phyloP scores from a whole-genome alignment of 257 asterid genomes.

The Cordia subcordata region DNA sequence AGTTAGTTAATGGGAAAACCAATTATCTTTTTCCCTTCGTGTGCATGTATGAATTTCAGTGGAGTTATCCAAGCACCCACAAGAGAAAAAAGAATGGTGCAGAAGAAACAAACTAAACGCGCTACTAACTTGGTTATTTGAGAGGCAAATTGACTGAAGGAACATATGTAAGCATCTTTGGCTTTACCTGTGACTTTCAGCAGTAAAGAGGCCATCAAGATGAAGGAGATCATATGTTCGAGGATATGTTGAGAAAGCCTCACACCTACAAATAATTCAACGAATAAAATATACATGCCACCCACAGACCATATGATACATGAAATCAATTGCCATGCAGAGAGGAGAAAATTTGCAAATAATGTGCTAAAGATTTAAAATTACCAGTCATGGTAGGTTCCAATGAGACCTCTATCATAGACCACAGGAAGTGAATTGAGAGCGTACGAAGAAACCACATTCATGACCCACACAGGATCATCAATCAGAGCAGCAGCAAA shows the following conservation, averaged over 20 bases:
- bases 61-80: no score
- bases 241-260: constrained; percentile 31
- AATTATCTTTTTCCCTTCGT: no score
- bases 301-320: background rate
- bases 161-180: background rate
- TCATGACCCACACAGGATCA: constrained; percentile 30
- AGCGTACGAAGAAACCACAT: constrained; percentile 25
- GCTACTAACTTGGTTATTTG: no score
- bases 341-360: background rate
- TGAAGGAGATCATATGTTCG: constrained; percentile 32
- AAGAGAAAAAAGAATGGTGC: no score
- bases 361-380: background rate
- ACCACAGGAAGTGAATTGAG: constrained; percentile 27
- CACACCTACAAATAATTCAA: constrained; percentile 18
- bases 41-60: no score
- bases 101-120: no score
- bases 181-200: constrained; percentile 30
- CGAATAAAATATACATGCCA: background rate
- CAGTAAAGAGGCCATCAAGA: constrained; percentile 24
- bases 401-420: constrained; percentile 31
- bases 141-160: no score
- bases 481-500: constrained; percentile 24
- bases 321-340: background rate
- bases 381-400: constrained; percentile 33
- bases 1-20: no score